Percentiles rank a stretch among this genome's conserved stretches.
These are phyloP conservation scores for Cyclostephanos tholiformis DNA, from an alignment of 108 stramenopile species.

Conservation along the genomic window DNA sequence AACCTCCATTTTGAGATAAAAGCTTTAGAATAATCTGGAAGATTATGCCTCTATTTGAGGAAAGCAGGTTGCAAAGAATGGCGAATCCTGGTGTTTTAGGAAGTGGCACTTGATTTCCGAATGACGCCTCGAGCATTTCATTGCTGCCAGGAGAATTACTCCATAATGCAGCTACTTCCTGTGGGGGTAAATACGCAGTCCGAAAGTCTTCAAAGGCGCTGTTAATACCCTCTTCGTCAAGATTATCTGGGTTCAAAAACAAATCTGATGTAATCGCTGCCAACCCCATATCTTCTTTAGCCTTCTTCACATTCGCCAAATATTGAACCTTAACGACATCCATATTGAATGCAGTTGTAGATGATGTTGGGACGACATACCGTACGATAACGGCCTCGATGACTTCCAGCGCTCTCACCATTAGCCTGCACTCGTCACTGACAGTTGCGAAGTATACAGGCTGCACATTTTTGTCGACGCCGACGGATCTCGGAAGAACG, in stretches of 20 bases:
- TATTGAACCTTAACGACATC: conserved; percentile 24
- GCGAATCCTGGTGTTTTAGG: conserved; percentile 60
- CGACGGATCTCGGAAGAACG: conserved; percentile 69
- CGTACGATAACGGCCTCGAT: conserved; percentile 66
- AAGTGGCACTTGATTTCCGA: conserved; percentile 40
- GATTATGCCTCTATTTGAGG: conserved; percentile 50
- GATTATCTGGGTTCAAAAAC: conserved; percentile 20
- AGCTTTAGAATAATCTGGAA: conserved; percentile 54
- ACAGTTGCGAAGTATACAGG: conserved; percentile 57
- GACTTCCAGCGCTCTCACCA: conserved; percentile 69
- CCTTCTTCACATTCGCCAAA: conserved; percentile 18
- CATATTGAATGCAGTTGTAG: conserved; percentile 17
- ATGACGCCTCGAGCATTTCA: conserved; percentile 42
- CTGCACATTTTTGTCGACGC: conserved; percentile 36
- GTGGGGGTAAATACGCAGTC: conserved; percentile 23
- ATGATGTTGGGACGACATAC: conserved; percentile 50
- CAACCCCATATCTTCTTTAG: conserved; percentile 35
- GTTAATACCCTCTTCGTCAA: conserved; percentile 34
- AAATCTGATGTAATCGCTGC: conserved; percentile 31
- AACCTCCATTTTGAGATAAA: conserved; percentile 45
- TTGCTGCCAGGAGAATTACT: background rate
- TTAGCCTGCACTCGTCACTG: conserved; percentile 64
- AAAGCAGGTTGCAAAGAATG: conserved; percentile 52
- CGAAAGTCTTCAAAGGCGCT: conserved; percentile 42
- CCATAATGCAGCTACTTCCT: conserved; percentile 12